These are phyloP conservation scores for Diddensiella transvaalensis DNA, from an alignment of 805 yeast species.

Conservation along the genomic window DNA sequence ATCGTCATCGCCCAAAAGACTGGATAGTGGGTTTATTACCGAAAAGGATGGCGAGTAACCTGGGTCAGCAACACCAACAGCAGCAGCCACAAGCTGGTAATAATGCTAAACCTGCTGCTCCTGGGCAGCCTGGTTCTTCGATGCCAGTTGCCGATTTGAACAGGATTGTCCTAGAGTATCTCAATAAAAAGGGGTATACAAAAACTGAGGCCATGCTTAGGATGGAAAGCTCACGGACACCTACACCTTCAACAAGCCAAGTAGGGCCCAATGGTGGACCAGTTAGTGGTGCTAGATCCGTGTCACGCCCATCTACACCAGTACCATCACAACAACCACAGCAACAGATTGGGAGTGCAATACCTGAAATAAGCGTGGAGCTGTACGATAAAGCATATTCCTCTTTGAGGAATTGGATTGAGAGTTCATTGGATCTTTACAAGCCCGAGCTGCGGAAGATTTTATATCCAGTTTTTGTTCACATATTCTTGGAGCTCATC, in stretches of 20 bases:
- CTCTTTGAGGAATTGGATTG: slow-evolving; percentile 82
- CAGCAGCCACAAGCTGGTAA: slow-evolving; percentile 14
- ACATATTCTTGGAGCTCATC: slow-evolving; percentile 77
- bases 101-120: slow-evolving; percentile 19
- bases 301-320: slow-evolving; percentile 13
- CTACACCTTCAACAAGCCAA: slow-evolving; percentile 25
- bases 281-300: slow-evolving; percentile 10
- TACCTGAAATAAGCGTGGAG: slow-evolving; percentile 52
- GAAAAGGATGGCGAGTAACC: not conserved
- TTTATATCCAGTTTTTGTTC: slow-evolving; percentile 89
- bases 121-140: slow-evolving; percentile 20
- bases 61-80: slow-evolving; percentile 6
- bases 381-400: slow-evolving; percentile 76
- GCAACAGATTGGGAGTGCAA: not conserved
- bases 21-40: not conserved
- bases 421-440: slow-evolving; percentile 84
- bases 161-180: slow-evolving; percentile 85
- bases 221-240: slow-evolving; percentile 52
- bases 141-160: slow-evolving; percentile 79
- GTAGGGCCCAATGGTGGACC: slow-evolving; percentile 20
- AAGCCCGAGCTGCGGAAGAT: slow-evolving; percentile 79
- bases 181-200: slow-evolving; percentile 90
- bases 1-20: too few relatives aligned
- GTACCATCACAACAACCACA: slow-evolving; percentile 10
- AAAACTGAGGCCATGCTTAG: slow-evolving; percentile 92